These are phyloP conservation scores for Pouteria glomerata DNA, from an alignment of 148 eudicot species.

Conservation along the genomic window DNA sequence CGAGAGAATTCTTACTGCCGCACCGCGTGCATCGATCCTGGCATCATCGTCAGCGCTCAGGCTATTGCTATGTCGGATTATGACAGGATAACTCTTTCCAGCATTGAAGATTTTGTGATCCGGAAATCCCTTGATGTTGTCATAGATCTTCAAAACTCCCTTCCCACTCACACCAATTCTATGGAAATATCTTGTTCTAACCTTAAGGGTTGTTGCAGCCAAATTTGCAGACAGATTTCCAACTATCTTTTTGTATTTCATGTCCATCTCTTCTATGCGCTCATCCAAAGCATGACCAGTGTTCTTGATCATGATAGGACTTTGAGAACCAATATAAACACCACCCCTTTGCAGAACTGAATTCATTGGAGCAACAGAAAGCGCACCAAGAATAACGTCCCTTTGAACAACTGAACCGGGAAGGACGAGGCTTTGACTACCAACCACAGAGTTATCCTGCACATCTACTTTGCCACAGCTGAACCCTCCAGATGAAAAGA, in stretches of 20 bases:
- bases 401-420: slow-evolving; percentile 36
- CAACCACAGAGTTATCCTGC: slow-evolving; percentile 36
- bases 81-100: slow-evolving; percentile 37
- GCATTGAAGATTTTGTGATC: slow-evolving; percentile 36
- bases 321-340: slow-evolving; percentile 41
- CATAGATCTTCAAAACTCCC: slow-evolving; percentile 34
- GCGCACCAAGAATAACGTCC: slow-evolving; percentile 49
- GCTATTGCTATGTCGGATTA: slow-evolving; percentile 47
- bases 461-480: slow-evolving; percentile 27
- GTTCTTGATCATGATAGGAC: slow-evolving; percentile 49
- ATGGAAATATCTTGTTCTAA: slow-evolving; percentile 49
- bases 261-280: slow-evolving; percentile 50
- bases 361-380: slow-evolving; percentile 46
- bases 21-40: slow-evolving; percentile 49
- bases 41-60: slow-evolving; percentile 60
- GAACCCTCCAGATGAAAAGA: slow-evolving; percentile 27
- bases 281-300: slow-evolving; percentile 36
- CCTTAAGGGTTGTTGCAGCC: slow-evolving; percentile 52
- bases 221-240: slow-evolving; percentile 53
- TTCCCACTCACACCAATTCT: slow-evolving; percentile 42
- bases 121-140: slow-evolving; percentile 38
- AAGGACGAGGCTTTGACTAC: slow-evolving; percentile 45
- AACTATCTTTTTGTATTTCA: slow-evolving; percentile 41
- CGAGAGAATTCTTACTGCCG: slow-evolving; percentile 44
- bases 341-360: slow-evolving; percentile 41